phyloP scores from a whole-genome alignment of 441 rosid genomes.

The Pelargonium australe region DNA sequence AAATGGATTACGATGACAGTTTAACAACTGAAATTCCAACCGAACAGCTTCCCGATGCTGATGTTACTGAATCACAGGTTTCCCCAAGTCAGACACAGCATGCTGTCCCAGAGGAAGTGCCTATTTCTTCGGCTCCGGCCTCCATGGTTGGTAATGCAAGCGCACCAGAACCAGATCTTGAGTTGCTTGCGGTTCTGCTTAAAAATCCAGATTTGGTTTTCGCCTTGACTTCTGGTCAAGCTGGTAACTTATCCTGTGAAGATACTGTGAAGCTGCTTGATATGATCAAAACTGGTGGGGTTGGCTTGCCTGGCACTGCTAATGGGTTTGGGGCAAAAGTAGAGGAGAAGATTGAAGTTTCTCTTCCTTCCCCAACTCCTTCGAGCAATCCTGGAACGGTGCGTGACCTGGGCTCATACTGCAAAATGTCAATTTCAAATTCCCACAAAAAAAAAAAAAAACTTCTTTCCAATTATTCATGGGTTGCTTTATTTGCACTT shows the following conservation, averaged over 20 bases:
- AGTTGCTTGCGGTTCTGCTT: conserved; percentile 84
- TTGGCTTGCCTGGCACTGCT: conserved; percentile 30
- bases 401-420: conserved; percentile 51
- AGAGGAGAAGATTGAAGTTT: conserved; percentile 74
- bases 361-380: conserved; percentile 98
- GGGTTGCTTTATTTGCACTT: conserved; percentile 12
- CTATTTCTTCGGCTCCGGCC: conserved; percentile 27
- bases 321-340: conserved; percentile 36
- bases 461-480: conserved; percentile 17
- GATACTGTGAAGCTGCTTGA: conserved; percentile 88
- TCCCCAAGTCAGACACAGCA: conserved; percentile 14
- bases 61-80: conserved; percentile 37
- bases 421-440: conserved; percentile 22
- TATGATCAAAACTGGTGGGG: conserved; percentile 72
- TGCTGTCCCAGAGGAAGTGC: conserved; percentile 32
- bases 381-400: conserved; percentile 87
- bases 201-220: conserved; percentile 87
- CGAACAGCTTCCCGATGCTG: conserved; percentile 76
- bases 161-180: conserved; percentile 71
- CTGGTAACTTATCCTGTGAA: conserved; percentile 50
- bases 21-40: conserved; percentile 77
- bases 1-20: conserved; percentile 89
- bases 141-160: conserved; percentile 29
- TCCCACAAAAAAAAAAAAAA: too few species aligned
- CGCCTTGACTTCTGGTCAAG: conserved; percentile 81